Conservation (phyloP, 441 rosid species). For the Populus hybrid region DNA sequence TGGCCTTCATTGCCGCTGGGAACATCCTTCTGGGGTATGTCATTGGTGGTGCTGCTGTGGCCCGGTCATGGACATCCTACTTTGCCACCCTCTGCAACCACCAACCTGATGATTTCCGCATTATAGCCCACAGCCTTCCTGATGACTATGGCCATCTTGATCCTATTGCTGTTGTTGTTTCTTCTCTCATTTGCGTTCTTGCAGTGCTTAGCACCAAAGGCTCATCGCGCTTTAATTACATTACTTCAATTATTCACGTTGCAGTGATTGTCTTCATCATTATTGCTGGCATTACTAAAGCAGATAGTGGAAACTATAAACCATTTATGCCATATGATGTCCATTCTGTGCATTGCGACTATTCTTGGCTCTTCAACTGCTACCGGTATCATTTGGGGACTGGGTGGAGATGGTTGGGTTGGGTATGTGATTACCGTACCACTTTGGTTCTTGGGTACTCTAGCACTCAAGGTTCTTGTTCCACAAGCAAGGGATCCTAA, state of each 20-base stretch:
- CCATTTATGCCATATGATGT: constrained; percentile 40
- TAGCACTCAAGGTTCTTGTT: constrained; percentile 39
- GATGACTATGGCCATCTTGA: constrained; percentile 59
- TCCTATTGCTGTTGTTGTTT: constrained; percentile 61
- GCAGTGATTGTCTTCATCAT: constrained; percentile 57
- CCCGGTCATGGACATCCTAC: constrained; percentile 83
- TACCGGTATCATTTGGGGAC: constrained; percentile 52
- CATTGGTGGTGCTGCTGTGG: constrained; percentile 73
- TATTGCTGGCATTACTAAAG: constrained; percentile 54
- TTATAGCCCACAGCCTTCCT: constrained; percentile 38
- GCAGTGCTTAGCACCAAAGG: constrained; percentile 73
- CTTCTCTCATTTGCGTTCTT: constrained; percentile 40
- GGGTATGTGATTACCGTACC: constrained; percentile 55
- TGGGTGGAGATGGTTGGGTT: constrained; percentile 44
- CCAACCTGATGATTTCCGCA: constrained; percentile 57
- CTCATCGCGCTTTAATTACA: constrained; percentile 66
- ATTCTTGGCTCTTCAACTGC: constrained; percentile 54
- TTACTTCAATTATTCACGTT: constrained; percentile 59
- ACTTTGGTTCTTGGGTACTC: constrained; percentile 55
- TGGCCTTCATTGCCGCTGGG: constrained; percentile 84
- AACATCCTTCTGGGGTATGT: constrained; percentile 71
- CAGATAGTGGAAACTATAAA: constrained; percentile 46
- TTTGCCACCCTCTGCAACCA: constrained; percentile 77
- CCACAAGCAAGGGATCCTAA: constrained; percentile 64
- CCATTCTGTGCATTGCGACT: constrained; percentile 31